Percentiles rank a stretch among this genome's conserved stretches.
Conservation (phyloP, 306 rosid genomes). For the Quercus bicolor region DNA sequence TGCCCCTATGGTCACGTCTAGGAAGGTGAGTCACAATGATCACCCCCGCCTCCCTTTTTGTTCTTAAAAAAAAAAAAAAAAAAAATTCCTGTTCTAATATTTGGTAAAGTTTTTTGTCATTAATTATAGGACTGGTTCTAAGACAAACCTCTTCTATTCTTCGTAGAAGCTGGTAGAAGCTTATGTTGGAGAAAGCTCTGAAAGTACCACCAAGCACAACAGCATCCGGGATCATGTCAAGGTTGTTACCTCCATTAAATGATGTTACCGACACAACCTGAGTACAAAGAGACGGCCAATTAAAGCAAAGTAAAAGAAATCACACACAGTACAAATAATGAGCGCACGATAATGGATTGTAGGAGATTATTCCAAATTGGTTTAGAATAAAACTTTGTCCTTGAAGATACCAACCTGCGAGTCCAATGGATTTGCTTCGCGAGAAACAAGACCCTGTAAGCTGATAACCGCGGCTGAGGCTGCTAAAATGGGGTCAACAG, state of each 20-base stretch:
- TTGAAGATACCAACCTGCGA: constrained; percentile 52
- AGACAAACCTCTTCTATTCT: constrained; percentile 75
- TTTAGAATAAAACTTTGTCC: too few species aligned
- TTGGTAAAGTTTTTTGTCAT: not conserved
- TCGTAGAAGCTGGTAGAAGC: constrained; percentile 69
- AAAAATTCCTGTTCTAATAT: not conserved
- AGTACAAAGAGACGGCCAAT: not conserved
- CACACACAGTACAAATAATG: not conserved
- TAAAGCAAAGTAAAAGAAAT: not conserved
- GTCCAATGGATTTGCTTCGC: constrained; percentile 88
- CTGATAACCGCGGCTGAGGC: constrained; percentile 86
- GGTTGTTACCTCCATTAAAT: constrained; percentile 72
- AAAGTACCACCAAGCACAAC: constrained; percentile 88
- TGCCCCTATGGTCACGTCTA: rapidly evolving
- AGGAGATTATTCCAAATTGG: too few species aligned
- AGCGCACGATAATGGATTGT: too few species aligned
- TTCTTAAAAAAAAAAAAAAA: too few species aligned
- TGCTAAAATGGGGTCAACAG: constrained; percentile 73
- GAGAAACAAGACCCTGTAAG: constrained; percentile 90
- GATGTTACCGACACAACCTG: constrained; percentile 89
- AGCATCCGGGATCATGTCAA: constrained; percentile 59
- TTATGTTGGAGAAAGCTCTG: constrained; percentile 88
- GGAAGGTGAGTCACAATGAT: too few species aligned
- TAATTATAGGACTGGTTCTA: not conserved
- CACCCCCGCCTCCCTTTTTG: too few species aligned